phyloP scores from a whole-genome alignment of 192 early-diverging fungal species.

The Backusella sp. region DNA sequence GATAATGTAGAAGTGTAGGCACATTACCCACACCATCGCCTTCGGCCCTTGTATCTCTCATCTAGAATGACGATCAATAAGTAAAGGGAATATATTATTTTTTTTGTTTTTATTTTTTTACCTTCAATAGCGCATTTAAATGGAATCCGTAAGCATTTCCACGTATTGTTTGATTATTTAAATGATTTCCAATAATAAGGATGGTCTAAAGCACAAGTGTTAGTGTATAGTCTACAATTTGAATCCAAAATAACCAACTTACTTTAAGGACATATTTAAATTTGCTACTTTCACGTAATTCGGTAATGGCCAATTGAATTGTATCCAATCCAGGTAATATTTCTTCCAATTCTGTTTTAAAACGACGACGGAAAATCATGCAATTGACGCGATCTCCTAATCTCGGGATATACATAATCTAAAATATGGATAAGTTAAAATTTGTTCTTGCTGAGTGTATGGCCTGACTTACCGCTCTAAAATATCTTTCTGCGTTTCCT shows the following conservation, averaged over 20 bases:
- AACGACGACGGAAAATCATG: conserved; percentile 54
- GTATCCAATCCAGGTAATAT: conserved; percentile 48
- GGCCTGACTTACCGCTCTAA: conserved; percentile 31
- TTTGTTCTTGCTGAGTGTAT: too few species aligned
- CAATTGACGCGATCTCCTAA: conserved; percentile 48
- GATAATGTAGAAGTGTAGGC: conserved; percentile 53
- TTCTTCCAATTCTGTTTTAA: conserved; percentile 50
- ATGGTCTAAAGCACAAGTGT: conserved; percentile 38
- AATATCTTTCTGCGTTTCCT: conserved; percentile 59
- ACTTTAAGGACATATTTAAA: conserved; percentile 53
- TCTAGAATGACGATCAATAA: conserved; percentile 22
- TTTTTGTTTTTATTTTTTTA: neutral
- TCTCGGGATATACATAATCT: conserved; percentile 54
- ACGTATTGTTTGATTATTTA: conserved; percentile 53
- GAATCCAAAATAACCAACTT: neutral
- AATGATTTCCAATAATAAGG: conserved; percentile 53
- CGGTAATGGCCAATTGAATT: conserved; percentile 43
- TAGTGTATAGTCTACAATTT: too few species aligned
- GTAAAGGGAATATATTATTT: neutral
- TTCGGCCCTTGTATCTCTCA: conserved; percentile 53
- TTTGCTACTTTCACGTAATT: conserved; percentile 40
- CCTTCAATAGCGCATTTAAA: conserved; percentile 55
- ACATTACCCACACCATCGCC: conserved; percentile 42
- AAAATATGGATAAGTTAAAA: neutral
- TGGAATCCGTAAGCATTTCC: conserved; percentile 59